phyloP scores from a whole-genome alignment of 2,329 filamentous ascomycete genomes.

The Fusarium citri region DNA sequence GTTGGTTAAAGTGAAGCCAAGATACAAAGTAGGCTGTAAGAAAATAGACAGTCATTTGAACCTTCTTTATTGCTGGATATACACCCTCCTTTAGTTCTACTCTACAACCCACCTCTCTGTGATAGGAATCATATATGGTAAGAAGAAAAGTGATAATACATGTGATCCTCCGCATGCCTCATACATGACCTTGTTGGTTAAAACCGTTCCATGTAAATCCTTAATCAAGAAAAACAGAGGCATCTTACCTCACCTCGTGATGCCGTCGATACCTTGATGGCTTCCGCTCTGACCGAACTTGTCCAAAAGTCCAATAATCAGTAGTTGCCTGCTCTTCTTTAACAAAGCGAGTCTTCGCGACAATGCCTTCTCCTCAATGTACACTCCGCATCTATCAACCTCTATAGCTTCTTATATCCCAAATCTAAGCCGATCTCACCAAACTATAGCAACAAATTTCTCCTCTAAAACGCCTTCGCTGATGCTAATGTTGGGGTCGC shows the following conservation, averaged over 20 bases:
- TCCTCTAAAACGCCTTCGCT: slow-evolving; percentile 50
- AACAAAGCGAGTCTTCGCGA: slow-evolving; percentile 11
- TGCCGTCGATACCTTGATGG: slow-evolving; percentile 1
- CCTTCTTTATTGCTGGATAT: slow-evolving; percentile 35
- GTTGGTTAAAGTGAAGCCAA: not conserved
- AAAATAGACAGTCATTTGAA: slow-evolving; percentile 14
- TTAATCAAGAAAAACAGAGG: not conserved
- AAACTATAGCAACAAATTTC: slow-evolving; percentile 3
- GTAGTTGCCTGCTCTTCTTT: not conserved
- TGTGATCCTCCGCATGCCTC: slow-evolving; percentile 29
- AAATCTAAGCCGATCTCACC: slow-evolving; percentile 17
- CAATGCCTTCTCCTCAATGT: slow-evolving; percentile 11
- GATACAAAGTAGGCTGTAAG: not conserved
- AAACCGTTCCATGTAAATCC: not conserved
- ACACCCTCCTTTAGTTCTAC: slow-evolving; percentile 30
- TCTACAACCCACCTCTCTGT: slow-evolving; percentile 22
- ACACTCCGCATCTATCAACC: slow-evolving; percentile 19
- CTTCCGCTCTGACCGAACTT: slow-evolving; percentile 13
- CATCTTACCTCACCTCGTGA: not conserved
- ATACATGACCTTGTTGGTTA: slow-evolving; percentile 20
- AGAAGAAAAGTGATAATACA: slow-evolving; percentile 35
- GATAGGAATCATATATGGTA: slow-evolving; percentile 17
- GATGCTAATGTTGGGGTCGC: slow-evolving; percentile 48
- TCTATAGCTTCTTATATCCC: slow-evolving; percentile 20
- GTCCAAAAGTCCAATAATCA: slow-evolving; percentile 1